phyloP scores from a whole-genome alignment of 176 grass and related monocot genomes.

The Bonia amplexicaulis region DNA sequence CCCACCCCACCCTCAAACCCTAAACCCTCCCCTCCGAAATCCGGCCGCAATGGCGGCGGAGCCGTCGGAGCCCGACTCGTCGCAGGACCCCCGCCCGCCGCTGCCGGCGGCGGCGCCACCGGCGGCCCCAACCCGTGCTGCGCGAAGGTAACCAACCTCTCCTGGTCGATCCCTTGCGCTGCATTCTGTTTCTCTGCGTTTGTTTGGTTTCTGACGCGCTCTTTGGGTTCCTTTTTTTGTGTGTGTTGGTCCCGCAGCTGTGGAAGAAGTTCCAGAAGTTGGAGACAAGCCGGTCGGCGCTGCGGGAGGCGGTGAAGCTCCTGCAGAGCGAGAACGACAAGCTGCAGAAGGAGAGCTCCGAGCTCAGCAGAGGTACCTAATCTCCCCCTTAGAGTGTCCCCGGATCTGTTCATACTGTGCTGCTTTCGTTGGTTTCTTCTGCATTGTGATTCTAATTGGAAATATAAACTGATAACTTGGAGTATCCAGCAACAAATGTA shows the following conservation, averaged over 20 bases:
- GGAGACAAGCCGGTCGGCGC: slow-evolving; percentile 43
- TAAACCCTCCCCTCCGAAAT: slow-evolving; percentile 17
- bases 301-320: slow-evolving; percentile 58
- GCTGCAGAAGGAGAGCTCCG: slow-evolving; percentile 37
- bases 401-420: not conserved
- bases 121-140: slow-evolving; percentile 54
- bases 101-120: not conserved
- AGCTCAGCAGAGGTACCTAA: slow-evolving; percentile 47
- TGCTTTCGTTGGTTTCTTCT: slow-evolving; percentile 12
- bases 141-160: slow-evolving; percentile 40
- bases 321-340: slow-evolving; percentile 40
- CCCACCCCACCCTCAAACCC: slow-evolving; percentile 14
- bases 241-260: slow-evolving; percentile 36
- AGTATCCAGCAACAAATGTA: not conserved
- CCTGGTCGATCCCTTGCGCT: not conserved
- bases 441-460: not conserved
- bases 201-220: not conserved
- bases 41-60: slow-evolving; percentile 36
- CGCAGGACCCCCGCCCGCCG: not conserved
- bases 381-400: not conserved
- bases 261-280: slow-evolving; percentile 59
- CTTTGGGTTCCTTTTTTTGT: not conserved
- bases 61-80: slow-evolving; percentile 3
- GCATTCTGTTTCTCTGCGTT: not conserved
- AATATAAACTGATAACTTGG: not conserved